Conservation (phyloP, 2,329 filamentous ascomycete genomes). For the Ophiostoma ips region DNA sequence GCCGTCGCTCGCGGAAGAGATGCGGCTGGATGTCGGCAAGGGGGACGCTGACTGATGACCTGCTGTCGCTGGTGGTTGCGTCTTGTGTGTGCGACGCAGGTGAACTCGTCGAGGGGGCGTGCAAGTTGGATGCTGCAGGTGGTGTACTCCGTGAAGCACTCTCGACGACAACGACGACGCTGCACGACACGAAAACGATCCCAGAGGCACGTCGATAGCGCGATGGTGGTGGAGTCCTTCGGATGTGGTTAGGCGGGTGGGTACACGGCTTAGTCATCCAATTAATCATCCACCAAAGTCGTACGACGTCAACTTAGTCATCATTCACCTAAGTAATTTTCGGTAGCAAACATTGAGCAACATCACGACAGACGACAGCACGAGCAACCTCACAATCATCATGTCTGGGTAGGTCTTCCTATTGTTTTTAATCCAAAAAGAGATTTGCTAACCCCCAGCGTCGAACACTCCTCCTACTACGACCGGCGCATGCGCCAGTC, state of each 20-base stretch:
- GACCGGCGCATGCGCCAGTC: slow-evolving; percentile 75
- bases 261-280: background rate
- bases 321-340: background rate
- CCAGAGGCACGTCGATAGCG: too few species aligned
- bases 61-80: background rate
- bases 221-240: too few species aligned
- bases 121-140: too few species aligned
- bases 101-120: background rate
- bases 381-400: background rate
- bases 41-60: too few species aligned
- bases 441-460: slow-evolving; percentile 19
- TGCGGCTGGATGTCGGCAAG: too few species aligned
- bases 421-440: background rate
- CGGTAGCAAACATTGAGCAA: background rate
- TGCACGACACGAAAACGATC: background rate
- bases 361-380: background rate
- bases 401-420: slow-evolving; percentile 10
- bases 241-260: background rate
- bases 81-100: background rate
- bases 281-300: background rate
- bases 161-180: too few species aligned
- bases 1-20: too few species aligned
- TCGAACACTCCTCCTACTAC: slow-evolving; percentile 64
- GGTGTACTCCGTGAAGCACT: too few species aligned
- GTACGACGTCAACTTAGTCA: background rate